Base-by-base conservation (phyloP, 2,329 filamentous ascomycete genomes). In the Fusarium sp. region DNA sequence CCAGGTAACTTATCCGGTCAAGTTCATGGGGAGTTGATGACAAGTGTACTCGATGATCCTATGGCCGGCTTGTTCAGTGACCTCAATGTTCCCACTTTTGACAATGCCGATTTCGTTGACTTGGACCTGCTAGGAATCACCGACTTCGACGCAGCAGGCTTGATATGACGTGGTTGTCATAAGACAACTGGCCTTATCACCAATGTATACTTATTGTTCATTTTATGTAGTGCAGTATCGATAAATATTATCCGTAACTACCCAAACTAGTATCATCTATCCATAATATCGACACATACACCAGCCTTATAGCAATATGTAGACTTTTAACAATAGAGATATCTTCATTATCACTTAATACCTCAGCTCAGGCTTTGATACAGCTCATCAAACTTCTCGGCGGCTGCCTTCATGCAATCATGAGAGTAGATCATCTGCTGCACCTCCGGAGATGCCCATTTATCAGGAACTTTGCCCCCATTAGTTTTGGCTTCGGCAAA, bases 371-470 rank as follows among this genome's bases (percentile, higher is more conserved):
- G 59, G 23, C 43, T 41, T 8, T 45, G 16, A 43, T 70, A 89
- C 43, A 90, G 73, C 77, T 85, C 82, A 13, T 87, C 84, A 79
- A 90, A 91, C 68, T 83, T 82, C 50, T 90, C 87, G 59, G 82
- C 81, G 0, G 90, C 87, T 65, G 89, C 84, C 76, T 85, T 81
- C 69, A 89, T 85, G 77, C 90, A 91, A 80, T 92, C 91, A 78
- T 91, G 85, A 11, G 88, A 88, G 80, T 92, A 93, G 69, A 92
- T 89, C 85, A 88, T 88, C 79, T 87, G 85, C 82, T 93, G 91
- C 34, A 92, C 89, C 76, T 93, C 91, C 6, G 90, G 89, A 81
- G 91, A 91, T 5, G 90, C 91, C 91, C 91, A 93, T 83, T 92
- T 92, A 81, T 93, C 91, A 7, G 90, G 90, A 68, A 88, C 87